A percentile compares a stretch with the other conserved stretches of the same genome.
Conservation (phyloP, 768 basidiomycete species). For the Paxillus ammoniavirescens region DNA sequence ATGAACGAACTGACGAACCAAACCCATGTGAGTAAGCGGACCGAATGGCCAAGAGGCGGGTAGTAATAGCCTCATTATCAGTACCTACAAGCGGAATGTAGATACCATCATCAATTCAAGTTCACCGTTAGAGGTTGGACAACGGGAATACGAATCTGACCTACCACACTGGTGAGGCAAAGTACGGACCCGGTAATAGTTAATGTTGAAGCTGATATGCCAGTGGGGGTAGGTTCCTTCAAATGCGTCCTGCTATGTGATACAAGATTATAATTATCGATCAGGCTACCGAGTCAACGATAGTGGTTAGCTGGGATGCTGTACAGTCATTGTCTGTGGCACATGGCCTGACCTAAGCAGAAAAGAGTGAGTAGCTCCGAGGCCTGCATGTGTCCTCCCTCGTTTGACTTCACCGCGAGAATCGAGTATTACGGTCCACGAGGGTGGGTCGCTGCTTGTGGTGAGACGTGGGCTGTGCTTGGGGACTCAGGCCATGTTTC, state of each 20-base stretch:
- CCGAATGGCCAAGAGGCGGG: no score
- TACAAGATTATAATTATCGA: constrained; percentile 6
- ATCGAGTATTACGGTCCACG: no score
- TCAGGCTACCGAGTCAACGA: no score
- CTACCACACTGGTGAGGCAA: constrained; percentile 57
- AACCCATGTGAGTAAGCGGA: constrained; percentile 89
- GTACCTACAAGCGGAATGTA: constrained; percentile 90
- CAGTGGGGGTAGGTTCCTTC: constrained; percentile 88
- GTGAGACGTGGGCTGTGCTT: no score
- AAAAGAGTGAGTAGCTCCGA: no score
- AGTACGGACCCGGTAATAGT: constrained; percentile 81
- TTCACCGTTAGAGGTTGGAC: neutral
- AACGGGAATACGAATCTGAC: constrained; percentile 5
- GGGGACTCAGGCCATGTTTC: no score
- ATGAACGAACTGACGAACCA: constrained; percentile 94
- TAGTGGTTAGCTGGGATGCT: no score
- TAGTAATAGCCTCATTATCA: constrained; percentile 48
- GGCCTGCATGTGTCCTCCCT: no score
- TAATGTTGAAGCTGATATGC: constrained; percentile 94
- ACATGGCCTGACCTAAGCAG: no score
- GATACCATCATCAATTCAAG: constrained; percentile 57
- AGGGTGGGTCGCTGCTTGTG: no score
- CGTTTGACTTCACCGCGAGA: no score
- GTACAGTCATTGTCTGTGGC: no score
- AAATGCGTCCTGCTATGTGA: constrained; percentile 49